These are phyloP conservation scores for Phytophthora constricta DNA, from an alignment of 352 stramenopile genomes.

Conservation along the genomic window DNA sequence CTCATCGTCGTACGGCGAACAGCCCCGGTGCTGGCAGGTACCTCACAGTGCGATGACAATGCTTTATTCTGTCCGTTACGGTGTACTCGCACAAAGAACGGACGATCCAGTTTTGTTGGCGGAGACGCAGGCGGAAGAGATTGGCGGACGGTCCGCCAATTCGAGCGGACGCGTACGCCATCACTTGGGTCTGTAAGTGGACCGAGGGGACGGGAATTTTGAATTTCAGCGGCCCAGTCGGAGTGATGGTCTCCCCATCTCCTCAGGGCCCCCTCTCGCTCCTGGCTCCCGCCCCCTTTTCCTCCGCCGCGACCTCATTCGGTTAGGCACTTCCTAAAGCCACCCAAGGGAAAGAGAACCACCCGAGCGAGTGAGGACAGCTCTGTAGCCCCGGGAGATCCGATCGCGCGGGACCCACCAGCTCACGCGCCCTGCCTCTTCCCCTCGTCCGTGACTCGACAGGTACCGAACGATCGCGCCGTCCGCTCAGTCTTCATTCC, in stretches of 20 bases:
- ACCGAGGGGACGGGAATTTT: neutral
- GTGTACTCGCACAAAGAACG: no score
- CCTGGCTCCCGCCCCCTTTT: constrained; percentile 31
- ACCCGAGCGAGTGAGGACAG: constrained; percentile 3
- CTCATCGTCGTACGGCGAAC: no score
- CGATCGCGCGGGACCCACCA: neutral
- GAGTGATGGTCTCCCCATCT: constrained; percentile 18
- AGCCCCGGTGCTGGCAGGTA: no score
- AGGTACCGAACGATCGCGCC: neutral
- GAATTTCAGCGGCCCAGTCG: constrained; percentile 13
- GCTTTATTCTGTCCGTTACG: no score
- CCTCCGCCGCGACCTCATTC: constrained; percentile 33
- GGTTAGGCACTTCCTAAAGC: constrained; percentile 39
- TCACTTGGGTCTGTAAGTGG: no score
- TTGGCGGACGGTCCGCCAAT: no score
- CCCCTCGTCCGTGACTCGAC: neutral
- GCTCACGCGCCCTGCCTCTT: neutral
- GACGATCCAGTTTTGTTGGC: no score
- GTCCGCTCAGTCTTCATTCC: no score
- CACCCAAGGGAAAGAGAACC: constrained; percentile 31
- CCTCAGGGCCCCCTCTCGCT: constrained; percentile 39
- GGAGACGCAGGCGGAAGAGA: no score
- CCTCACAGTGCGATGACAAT: no score
- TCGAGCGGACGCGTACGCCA: no score
- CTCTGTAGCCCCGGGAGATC: no score